A percentile compares a stretch with the other conserved stretches of the same genome.
These are phyloP conservation scores for Plasmodium adleri DNA, from an alignment of 169 alveolate genomes.

Conservation along the genomic window DNA sequence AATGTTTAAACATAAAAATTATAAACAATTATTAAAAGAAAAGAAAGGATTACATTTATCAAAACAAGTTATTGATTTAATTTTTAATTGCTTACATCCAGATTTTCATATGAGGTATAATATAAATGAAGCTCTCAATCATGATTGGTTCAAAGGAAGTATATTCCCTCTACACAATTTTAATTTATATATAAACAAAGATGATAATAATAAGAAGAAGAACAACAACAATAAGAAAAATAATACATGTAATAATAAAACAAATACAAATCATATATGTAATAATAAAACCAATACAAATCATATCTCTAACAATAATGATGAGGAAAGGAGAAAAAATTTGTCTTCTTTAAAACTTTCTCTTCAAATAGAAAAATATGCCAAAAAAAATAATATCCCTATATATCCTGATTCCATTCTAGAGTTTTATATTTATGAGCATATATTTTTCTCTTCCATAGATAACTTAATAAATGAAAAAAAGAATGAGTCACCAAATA, in stretches of 20 bases:
- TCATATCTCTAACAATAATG: neutral
- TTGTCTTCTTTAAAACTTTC: slow-evolving; percentile 14
- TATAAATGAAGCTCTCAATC: slow-evolving; percentile 72
- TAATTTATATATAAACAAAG: slow-evolving; percentile 19
- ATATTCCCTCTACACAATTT: slow-evolving; percentile 28
- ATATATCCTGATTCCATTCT: slow-evolving; percentile 12
- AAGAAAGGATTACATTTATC: slow-evolving; percentile 77
- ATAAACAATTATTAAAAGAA: slow-evolving; percentile 52
- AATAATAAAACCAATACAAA: neutral
- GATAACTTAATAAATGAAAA: neutral
- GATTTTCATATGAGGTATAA: slow-evolving; percentile 61
- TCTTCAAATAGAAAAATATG: slow-evolving; percentile 32
- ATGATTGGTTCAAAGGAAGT: slow-evolving; percentile 68
- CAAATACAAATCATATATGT: neutral
- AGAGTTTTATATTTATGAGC: slow-evolving; percentile 38
- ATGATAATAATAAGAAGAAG: neutral
- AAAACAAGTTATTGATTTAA: slow-evolving; percentile 64
- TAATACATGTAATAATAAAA: neutral
- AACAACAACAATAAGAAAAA: neutral
- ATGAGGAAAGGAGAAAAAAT: neutral
- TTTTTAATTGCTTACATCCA: slow-evolving; percentile 76
- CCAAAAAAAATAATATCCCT: slow-evolving; percentile 35
- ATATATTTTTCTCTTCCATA: slow-evolving; percentile 12
- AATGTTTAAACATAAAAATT: slow-evolving; percentile 47
- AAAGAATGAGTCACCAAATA: neutral